Evolutionary conservation across 2,329 filamentous ascomycete species (phyloP).

Genomic region (Penicillium sp.): DNA sequence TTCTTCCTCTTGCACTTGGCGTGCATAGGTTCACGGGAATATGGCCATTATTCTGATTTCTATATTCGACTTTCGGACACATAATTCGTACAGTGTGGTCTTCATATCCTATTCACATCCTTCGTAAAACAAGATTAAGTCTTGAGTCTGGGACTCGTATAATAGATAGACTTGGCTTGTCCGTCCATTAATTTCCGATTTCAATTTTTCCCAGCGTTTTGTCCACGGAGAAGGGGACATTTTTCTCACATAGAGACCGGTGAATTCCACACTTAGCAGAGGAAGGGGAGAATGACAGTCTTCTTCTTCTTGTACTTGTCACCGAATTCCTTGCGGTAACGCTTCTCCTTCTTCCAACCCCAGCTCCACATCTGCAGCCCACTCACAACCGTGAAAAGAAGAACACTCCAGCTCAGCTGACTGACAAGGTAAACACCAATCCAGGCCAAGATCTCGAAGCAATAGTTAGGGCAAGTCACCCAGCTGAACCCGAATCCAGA

Average conservation of each 20-base stretch:
- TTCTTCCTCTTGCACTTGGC: not conserved
- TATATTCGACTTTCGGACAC: slow-evolving; percentile 16
- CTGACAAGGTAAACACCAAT: slow-evolving; percentile 75
- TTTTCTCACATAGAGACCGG: not conserved
- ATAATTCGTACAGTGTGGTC: slow-evolving; percentile 4
- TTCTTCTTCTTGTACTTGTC: slow-evolving; percentile 95
- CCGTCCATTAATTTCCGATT: not conserved
- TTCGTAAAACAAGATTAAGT: not conserved
- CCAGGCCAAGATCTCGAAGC: slow-evolving; percentile 90
- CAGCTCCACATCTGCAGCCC: slow-evolving; percentile 78
- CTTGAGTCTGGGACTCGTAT: not conserved
- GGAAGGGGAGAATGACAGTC: slow-evolving; percentile 74
- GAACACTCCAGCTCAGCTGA: slow-evolving; percentile 69
- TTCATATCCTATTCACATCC: not conserved
- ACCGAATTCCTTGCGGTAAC: slow-evolving; percentile 86
- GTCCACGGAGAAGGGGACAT: not conserved
- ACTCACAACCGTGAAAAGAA: slow-evolving; percentile 72
- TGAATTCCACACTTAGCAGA: slow-evolving; percentile 54
- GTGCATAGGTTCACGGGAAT: slow-evolving; percentile 12
- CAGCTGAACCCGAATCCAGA: slow-evolving; percentile 76
- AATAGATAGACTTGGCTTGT: not conserved
- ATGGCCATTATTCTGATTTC: slow-evolving; percentile 12
- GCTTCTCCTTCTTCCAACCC: slow-evolving; percentile 87
- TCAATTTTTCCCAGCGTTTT: not conserved
- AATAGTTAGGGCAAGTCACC: slow-evolving; percentile 96